Evolutionary conservation across 352 stramenopile genomes (phyloP), one percentile per base, ranked within the genome.

Genomic region (Phytophthora brassicae): DNA sequence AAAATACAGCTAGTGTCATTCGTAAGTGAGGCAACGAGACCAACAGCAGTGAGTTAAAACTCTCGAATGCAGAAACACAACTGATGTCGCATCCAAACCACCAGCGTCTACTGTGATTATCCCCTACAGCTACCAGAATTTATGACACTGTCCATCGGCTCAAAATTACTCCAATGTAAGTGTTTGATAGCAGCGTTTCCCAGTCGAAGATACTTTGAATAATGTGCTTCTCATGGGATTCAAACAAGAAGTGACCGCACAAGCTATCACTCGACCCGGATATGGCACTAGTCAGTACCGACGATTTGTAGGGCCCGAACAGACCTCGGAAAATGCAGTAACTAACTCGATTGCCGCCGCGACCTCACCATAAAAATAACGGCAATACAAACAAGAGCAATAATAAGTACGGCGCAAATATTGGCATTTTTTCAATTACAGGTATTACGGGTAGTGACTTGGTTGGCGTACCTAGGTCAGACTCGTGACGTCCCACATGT

Each of bases 1-100:
- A 55, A 52, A 60, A 60, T 4, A 31, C 53, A 8, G 53, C 23
- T 4, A 60, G 14, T 1, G 53, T 60, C 53, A 47, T 53, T 31
- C 41, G 42, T 5, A 59, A 12, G 2, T 19, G 20, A 0, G 50
- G 50, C 14, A 58, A 16, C 17, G 51, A 50, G 4, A 9, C 51
- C 6, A 59, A 12, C 12, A 43, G 38, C n/a, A 59, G 17, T 6
- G 43, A 14, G 1, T 28, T 13, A 43, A 59, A 49, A n/a, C 28
- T 59, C 24, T 14, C 20, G 0, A 39, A 19, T 11, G 38, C 17
- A 11, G 51, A 59, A 16, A 51, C 38, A 20, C 51, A 59, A 5
- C 39, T 14, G 6, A 59, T 59, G 0, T 19, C 51, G 3, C 51
- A 13, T 5, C 38, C 26, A 47, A 39, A 50, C 17, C 51, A 24